These are phyloP conservation scores for Coffea humblotiana DNA, from an alignment of 305 asterid genomes.

Conservation along the genomic window DNA sequence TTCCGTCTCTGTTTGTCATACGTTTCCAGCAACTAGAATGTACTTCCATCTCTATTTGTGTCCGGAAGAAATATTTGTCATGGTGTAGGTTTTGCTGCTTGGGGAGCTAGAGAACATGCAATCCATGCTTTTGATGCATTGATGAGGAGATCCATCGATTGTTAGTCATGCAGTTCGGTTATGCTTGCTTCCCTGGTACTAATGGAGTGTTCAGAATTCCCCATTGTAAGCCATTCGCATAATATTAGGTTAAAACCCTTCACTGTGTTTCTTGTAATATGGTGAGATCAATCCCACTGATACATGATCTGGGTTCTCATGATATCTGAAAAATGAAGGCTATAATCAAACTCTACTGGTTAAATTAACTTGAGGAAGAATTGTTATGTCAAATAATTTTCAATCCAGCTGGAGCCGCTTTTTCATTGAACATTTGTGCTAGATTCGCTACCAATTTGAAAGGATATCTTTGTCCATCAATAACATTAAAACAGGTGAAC, in stretches of 20 bases:
- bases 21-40: not conserved
- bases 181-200: not conserved
- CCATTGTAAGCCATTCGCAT: too few relatives aligned
- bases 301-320: not conserved
- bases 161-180: not conserved
- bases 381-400: not conserved
- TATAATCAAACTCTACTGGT: not conserved
- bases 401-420: too few relatives aligned
- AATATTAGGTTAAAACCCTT: not conserved
- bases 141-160: not conserved
- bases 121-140: not conserved
- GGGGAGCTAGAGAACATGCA: not conserved
- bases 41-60: not conserved
- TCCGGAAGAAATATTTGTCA: not conserved
- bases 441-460: not conserved
- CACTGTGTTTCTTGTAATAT: not conserved
- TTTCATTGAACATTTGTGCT: not conserved
- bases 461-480: not conserved
- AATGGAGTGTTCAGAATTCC: too few relatives aligned
- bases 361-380: not conserved
- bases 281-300: not conserved
- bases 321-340: not conserved
- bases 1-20: too few relatives aligned
- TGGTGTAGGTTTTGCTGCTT: not conserved
- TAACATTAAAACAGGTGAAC: not conserved